Conservation (phyloP, 176 grass and related monocot species). For the Hsuehochloa calcarea region DNA sequence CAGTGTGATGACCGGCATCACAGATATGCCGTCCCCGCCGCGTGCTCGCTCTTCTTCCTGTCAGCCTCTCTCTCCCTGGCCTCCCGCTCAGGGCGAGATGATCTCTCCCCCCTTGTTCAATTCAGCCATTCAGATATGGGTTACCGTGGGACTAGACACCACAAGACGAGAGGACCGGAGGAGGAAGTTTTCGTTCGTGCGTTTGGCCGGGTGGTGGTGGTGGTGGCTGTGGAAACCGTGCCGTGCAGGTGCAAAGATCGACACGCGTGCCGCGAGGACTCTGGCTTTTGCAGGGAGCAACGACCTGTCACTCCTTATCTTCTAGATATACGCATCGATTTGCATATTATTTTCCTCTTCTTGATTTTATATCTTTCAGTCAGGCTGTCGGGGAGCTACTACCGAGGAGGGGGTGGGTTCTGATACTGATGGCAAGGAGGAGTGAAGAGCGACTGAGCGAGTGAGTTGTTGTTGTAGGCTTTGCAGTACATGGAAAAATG, state of each 20-base stretch:
- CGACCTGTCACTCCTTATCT: constrained; percentile 19
- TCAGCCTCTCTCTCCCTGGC: constrained; percentile 36
- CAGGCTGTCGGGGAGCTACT: constrained; percentile 25
- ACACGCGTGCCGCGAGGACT: neutral
- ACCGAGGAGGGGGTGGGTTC: neutral
- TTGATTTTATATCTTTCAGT: constrained; percentile 27
- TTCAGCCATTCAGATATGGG: neutral
- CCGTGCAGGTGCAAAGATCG: neutral
- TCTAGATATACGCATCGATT: neutral
- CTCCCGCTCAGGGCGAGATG: rapidly evolving
- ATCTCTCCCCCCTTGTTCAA: neutral
- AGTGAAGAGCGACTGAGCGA: neutral
- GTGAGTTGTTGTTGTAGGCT: neutral
- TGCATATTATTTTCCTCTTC: neutral
- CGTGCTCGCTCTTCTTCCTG: constrained; percentile 86
- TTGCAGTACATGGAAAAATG: constrained; percentile 40
- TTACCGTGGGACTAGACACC: too few species aligned
- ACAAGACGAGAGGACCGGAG: too few species aligned
- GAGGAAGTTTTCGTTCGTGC: neutral
- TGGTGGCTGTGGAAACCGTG: neutral
- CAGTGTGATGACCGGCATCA: neutral
- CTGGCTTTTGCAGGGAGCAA: neutral
- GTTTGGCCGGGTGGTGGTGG: neutral
- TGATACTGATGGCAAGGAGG: neutral
- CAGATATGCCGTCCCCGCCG: constrained; percentile 11